Base-by-base conservation (phyloP, 106 monocot genomes). In the Dioscorea alata region DNA sequence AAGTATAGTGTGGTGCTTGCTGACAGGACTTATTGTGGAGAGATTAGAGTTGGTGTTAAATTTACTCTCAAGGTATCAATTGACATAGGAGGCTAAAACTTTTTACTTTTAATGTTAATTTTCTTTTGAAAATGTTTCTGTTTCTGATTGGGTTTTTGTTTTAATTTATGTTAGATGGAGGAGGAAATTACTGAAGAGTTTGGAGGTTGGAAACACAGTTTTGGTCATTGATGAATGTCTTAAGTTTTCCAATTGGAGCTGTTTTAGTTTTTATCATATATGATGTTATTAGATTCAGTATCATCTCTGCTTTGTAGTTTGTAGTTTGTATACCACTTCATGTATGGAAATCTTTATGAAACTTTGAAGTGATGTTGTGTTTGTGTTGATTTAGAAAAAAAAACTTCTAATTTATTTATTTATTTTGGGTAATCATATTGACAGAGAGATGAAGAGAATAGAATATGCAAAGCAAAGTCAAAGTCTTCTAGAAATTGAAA, bases 1-100 rank as follows among this genome's bases (percentile, higher is more conserved):
- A 88, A 89, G 78, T 80, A 91, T 72, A 86, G 72, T 6, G 88
- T 96, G 9, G 86, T 96, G 23, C 86, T 91, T 7, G 61, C 77
- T 6, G 88, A 96, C 65, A 61, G 65, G 54, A 86, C 57, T 28
- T 96, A 84, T 69, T 74, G 64, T 64, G 95, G 95, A 4, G 88
- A 88, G 71, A 89, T 96, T 54, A 77, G 72, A 53, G 78, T 89
- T 33, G 85, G 79, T 57, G 71, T 91, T 56, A 85, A 64, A 1
- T 94, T 94, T 59, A 85, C 54, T 13, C 1, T 19, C 6, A 16
- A 54, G 19, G 54, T 54, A 54, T 13, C 4, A 54, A 13, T 54
- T 16, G 5, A 54, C 54, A 54, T 2, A 15, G 54, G 54, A 54
- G 1, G 54, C 42, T 42, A 6, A 42, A 42, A 6, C 10, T 42